Percentiles rank a stretch among this genome's conserved stretches.
Conservation (phyloP, 805 yeast genomes). For the Monosporozyma aerobia region DNA sequence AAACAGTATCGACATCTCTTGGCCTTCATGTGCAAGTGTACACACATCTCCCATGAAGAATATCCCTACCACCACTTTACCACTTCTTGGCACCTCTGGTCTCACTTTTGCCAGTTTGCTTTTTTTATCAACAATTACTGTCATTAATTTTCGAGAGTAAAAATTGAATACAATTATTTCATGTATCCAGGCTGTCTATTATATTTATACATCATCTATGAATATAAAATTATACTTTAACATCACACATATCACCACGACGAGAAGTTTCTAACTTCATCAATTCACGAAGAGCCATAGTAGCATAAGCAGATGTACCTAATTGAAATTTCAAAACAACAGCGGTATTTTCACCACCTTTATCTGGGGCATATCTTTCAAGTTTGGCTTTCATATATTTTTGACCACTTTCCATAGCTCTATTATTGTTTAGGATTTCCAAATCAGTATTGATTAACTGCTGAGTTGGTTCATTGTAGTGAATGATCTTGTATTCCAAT, state of each 20-base stretch:
- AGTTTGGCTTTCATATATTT: conserved; percentile 25
- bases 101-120: no score
- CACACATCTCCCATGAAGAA: no score
- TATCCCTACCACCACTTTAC: no score
- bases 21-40: no score
- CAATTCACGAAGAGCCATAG: conserved; percentile 92
- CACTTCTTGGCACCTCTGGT: no score
- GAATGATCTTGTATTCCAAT: conserved; percentile 52
- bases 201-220: neutral
- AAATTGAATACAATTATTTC: no score
- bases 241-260: conserved; percentile 40
- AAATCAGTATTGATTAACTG: conserved; percentile 75
- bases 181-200: neutral
- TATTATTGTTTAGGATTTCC: conserved; percentile 38
- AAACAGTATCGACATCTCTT: no score
- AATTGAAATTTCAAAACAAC: conserved; percentile 67
- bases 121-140: neutral
- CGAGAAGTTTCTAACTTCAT: conserved; percentile 68
- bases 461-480: conserved; percentile 55
- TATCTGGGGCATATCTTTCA: conserved; percentile 29
- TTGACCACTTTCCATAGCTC: conserved; percentile 26
- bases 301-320: conserved; percentile 87
- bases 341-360: conserved; percentile 48
- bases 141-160: neutral
- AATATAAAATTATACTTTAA: conserved; percentile 14